Evolutionary conservation across 371 early-diverging fungal species (phyloP).

Genomic region (Mortierella sp.): DNA sequence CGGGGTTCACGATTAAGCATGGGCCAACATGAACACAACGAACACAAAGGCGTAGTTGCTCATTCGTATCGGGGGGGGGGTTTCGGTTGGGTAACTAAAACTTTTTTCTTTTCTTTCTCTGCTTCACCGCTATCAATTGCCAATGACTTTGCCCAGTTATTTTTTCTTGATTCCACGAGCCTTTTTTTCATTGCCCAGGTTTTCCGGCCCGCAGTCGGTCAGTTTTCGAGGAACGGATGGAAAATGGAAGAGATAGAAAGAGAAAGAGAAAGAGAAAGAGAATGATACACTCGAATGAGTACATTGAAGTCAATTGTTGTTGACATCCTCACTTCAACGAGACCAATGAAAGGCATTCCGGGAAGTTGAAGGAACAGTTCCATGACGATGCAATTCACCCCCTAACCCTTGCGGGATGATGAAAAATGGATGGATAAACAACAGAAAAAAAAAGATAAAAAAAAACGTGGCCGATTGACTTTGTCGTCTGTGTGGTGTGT

Average conservation of each 20-base stretch:
- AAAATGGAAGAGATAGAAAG: neutral
- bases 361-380: neutral
- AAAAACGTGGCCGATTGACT: slow-evolving; percentile 7
- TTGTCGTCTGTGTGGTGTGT: neutral
- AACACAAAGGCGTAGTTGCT: neutral
- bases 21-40: neutral
- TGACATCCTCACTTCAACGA: neutral
- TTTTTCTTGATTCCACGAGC: neutral
- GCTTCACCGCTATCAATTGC: neutral
- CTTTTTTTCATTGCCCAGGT: neutral
- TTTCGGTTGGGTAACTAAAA: neutral
- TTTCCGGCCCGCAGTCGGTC: neutral
- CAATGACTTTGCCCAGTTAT: neutral
- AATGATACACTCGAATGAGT: neutral
- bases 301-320: neutral
- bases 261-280: too few species aligned
- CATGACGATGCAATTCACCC: neutral
- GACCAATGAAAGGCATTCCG: neutral
- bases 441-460: neutral
- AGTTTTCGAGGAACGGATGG: neutral
- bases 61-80: too few species aligned
- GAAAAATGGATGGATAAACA: slow-evolving; percentile 5
- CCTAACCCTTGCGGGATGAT: neutral
- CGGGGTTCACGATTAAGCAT: neutral
- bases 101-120: neutral